These are phyloP conservation scores for Tolypocladium cylindrosporum DNA, from an alignment of 2,329 filamentous ascomycete genomes.

Conservation along the genomic window DNA sequence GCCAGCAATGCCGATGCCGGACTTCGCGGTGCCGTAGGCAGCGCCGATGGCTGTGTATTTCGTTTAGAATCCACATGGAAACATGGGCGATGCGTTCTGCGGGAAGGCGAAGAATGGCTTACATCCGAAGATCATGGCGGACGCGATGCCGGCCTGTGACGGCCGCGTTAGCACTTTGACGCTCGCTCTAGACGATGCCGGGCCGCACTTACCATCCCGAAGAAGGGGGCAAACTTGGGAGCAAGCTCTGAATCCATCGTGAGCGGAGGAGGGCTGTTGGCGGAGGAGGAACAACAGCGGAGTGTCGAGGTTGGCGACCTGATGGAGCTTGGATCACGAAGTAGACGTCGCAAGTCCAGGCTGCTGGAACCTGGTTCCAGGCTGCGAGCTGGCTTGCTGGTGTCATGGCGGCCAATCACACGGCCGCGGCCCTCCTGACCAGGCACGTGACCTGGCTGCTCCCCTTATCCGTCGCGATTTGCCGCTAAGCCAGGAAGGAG, in stretches of 20 bases:
- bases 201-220: constrained; percentile 64
- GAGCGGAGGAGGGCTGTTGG: constrained; percentile 6
- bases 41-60: constrained; percentile 50
- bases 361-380: background rate
- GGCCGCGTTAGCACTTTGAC: constrained; percentile 13
- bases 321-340: background rate
- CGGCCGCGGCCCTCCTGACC: constrained; percentile 1
- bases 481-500: background rate
- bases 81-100: background rate
- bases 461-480: background rate
- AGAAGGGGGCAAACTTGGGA: constrained; percentile 78
- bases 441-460: constrained; percentile 2
- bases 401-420: constrained; percentile 3
- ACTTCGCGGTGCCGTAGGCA: constrained; percentile 81
- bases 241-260: constrained; percentile 52
- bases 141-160: constrained; percentile 61
- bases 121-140: constrained; percentile 81
- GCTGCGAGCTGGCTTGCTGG: constrained; percentile 4
- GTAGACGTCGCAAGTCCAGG: background rate
- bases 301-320: background rate
- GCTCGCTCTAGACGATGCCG: constrained; percentile 1
- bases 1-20: constrained; percentile 78
- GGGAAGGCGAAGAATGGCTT: constrained; percentile 23
- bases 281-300: background rate
- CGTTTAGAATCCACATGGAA: constrained; percentile 6